These are phyloP conservation scores for Fusarium stilboides DNA, from an alignment of 2,329 filamentous ascomycete genomes.

Conservation along the genomic window DNA sequence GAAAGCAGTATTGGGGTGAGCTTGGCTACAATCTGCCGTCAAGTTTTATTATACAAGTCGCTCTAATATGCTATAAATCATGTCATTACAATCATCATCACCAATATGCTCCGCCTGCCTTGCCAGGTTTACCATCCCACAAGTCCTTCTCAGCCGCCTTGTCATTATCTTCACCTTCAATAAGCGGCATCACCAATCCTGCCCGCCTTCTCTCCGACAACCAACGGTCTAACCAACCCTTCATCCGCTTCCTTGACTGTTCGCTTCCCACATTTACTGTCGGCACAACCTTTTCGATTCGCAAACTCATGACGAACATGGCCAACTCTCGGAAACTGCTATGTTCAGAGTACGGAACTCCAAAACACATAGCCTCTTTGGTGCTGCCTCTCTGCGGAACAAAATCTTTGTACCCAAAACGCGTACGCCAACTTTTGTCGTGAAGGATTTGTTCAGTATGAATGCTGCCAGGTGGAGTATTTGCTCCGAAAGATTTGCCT, in stretches of 20 bases:
- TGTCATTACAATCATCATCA: conserved; percentile 35
- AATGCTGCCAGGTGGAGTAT: conserved; percentile 64
- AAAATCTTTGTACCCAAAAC: conserved; percentile 80
- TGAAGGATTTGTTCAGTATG: conserved; percentile 68
- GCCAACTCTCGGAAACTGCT: conserved; percentile 94
- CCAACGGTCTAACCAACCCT: conserved; percentile 76
- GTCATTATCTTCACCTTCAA: conserved; percentile 58
- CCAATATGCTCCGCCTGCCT: conserved; percentile 60
- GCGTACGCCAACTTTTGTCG: conserved; percentile 79
- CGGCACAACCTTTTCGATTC: conserved; percentile 91
- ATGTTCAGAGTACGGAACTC: conserved; percentile 96
- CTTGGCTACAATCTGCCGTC: background rate
- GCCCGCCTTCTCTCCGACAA: conserved; percentile 70
- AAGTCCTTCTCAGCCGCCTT: conserved; percentile 48
- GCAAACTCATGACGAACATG: conserved; percentile 89
- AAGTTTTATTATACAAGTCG: conserved; percentile 1
- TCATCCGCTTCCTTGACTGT: conserved; percentile 71
- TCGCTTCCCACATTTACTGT: conserved; percentile 87
- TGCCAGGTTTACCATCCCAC: conserved; percentile 59
- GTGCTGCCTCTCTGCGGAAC: conserved; percentile 87
- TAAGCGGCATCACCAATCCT: conserved; percentile 64
- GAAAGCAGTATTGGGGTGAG: background rate
- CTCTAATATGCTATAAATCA: conserved; percentile 4
- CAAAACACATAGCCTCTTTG: conserved; percentile 86
- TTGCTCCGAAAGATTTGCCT: conserved; percentile 68